Conservation (phyloP, 2,329 filamentous ascomycete species). For the Colletotrichum chlorophyti region DNA sequence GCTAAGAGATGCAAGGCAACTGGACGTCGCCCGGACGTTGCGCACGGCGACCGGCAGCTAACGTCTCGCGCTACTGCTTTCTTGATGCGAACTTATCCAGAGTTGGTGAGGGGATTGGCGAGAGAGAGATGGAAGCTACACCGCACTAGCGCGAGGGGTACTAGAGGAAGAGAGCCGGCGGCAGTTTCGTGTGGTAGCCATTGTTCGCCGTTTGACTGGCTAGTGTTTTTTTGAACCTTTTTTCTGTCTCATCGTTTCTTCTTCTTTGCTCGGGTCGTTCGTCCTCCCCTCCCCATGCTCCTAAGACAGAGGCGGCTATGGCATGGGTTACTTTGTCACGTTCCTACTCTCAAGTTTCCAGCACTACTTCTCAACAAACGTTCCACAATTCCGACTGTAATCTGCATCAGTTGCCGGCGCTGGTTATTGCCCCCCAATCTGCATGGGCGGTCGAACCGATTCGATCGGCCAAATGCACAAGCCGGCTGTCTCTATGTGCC, state of each 20-base stretch:
- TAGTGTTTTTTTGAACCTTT: neutral
- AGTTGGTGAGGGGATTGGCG: neutral
- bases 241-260: neutral
- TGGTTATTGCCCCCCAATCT: too few relatives aligned
- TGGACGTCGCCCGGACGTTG: slow-evolving; percentile 20
- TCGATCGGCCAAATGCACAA: too few relatives aligned
- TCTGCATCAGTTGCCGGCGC: neutral
- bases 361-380: too few relatives aligned
- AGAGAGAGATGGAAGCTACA: neutral
- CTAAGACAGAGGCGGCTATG: neutral
- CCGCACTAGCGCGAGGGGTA: slow-evolving; percentile 3
- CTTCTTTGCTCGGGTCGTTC: slow-evolving; percentile 2
- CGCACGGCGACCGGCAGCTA: slow-evolving; percentile 24
- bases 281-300: neutral
- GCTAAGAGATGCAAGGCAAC: neutral
- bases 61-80: slow-evolving; percentile 15
- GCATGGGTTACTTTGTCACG: neutral
- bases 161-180: neutral
- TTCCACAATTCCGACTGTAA: too few relatives aligned
- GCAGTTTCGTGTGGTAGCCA: slow-evolving; percentile 23
- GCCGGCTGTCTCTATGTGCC: too few relatives aligned
- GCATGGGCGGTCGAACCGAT: too few relatives aligned
- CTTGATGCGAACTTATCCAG: neutral
- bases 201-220: slow-evolving; percentile 18
- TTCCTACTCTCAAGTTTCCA: too few relatives aligned